Evolutionary conservation across 2,329 filamentous ascomycete genomes (phyloP).

Genomic region (Stachybotrys elegans): DNA sequence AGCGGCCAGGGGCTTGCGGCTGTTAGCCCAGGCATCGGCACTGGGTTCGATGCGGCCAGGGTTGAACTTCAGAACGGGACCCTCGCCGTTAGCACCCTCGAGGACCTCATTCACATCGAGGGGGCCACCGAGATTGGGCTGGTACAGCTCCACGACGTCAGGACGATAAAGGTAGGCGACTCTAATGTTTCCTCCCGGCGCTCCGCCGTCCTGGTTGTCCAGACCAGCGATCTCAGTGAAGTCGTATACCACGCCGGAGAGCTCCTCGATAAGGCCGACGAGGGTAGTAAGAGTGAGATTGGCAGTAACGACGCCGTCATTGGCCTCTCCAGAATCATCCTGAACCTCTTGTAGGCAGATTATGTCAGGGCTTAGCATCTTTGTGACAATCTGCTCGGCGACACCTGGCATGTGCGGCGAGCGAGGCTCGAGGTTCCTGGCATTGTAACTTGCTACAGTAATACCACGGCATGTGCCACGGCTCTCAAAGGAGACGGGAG

Average conservation of each 20-base stretch:
- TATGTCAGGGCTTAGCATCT: slow-evolving; percentile 58
- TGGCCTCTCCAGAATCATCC: slow-evolving; percentile 56
- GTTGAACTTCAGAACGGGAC: slow-evolving; percentile 58
- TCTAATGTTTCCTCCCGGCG: slow-evolving; percentile 68
- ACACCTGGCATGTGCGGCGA: slow-evolving; percentile 51
- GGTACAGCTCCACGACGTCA: slow-evolving; percentile 51
- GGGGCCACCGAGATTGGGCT: slow-evolving; percentile 50
- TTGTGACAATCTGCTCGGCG: slow-evolving; percentile 60
- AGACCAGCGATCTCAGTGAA: slow-evolving; percentile 56
- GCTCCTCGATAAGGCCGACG: slow-evolving; percentile 41
- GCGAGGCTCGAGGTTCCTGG: slow-evolving; percentile 60
- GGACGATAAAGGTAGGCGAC: slow-evolving; percentile 65
- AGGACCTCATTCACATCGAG: slow-evolving; percentile 54
- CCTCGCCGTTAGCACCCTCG: slow-evolving; percentile 27
- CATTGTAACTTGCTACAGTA: slow-evolving; percentile 64
- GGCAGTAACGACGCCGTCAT: slow-evolving; percentile 52
- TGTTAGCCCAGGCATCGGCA: slow-evolving; percentile 54
- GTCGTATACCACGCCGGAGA: slow-evolving; percentile 49
- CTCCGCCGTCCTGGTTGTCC: slow-evolving; percentile 58
- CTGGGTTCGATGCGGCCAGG: slow-evolving; percentile 62
- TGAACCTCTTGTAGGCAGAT: slow-evolving; percentile 69
- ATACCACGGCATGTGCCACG: slow-evolving; percentile 53
- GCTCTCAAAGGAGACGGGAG: slow-evolving; percentile 48
- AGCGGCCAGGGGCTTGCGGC: slow-evolving; percentile 63
- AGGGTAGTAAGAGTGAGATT: slow-evolving; percentile 57